phyloP scores from a whole-genome alignment of 2,329 filamentous ascomycete species.

The Colletotrichum lentis region DNA sequence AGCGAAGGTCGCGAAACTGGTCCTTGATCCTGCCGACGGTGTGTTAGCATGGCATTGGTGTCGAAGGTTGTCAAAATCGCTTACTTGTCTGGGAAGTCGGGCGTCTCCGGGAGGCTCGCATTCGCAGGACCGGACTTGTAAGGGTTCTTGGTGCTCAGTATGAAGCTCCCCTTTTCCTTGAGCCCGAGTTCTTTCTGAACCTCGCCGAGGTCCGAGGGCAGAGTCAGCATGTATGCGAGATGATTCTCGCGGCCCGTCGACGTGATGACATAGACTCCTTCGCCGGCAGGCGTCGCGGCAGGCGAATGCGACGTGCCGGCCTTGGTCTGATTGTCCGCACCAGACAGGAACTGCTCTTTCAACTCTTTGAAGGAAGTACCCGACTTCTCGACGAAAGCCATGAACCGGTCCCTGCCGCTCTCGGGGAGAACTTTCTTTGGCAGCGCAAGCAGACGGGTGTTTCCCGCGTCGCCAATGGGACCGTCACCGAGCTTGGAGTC shows the following conservation, averaged over 20 bases:
- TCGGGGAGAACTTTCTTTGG: conserved; percentile 86
- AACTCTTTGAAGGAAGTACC: conserved; percentile 71
- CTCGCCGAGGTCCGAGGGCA: conserved; percentile 73
- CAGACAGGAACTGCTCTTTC: conserved; percentile 74
- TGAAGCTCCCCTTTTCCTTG: conserved; percentile 75
- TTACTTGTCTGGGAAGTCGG: conserved; percentile 58
- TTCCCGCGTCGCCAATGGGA: conserved; percentile 59
- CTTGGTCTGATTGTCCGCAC: conserved; percentile 76
- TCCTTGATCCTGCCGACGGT: conserved; percentile 64
- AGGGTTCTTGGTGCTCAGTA: conserved; percentile 83
- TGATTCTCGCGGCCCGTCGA: conserved; percentile 76
- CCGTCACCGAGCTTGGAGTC: conserved; percentile 72
- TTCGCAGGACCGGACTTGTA: conserved; percentile 70
- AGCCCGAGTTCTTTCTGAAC: conserved; percentile 81
- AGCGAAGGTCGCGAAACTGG: conserved; percentile 76
- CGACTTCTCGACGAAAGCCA: conserved; percentile 84
- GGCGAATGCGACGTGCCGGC: conserved; percentile 76
- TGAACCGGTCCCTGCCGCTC: conserved; percentile 73
- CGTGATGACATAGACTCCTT: conserved; percentile 86
- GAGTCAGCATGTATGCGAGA: conserved; percentile 80
- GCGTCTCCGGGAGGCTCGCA: conserved; percentile 67
- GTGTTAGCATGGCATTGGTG: conserved; percentile 13
- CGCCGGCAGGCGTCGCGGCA: conserved; percentile 77
- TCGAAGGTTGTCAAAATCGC: too few species aligned
- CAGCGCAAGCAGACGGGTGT: conserved; percentile 77